A percentile compares a stretch with the other conserved stretches of the same genome.
phyloP scores from a whole-genome alignment of 1,284 basidiomycete genomes.

The Boletus mariae region DNA sequence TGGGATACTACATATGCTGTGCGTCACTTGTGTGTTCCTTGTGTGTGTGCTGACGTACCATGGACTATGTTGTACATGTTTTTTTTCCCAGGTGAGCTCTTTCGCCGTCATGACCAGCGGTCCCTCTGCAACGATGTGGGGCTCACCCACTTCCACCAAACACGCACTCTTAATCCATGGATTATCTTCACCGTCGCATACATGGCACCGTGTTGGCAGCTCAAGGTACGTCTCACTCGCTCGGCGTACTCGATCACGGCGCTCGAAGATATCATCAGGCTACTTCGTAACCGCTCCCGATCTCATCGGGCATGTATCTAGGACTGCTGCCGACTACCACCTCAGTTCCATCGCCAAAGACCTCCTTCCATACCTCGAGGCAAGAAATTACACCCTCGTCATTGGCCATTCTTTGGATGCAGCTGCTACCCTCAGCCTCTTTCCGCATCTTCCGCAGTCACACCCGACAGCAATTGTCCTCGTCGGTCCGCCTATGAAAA shows the following conservation, averaged over 20 bases:
- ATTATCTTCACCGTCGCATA: slow-evolving; percentile 17
- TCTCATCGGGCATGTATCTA: slow-evolving; percentile 21
- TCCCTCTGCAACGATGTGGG: slow-evolving; percentile 20
- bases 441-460: slow-evolving; percentile 13
- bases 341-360: slow-evolving; percentile 16
- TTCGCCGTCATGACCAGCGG: slow-evolving; percentile 5
- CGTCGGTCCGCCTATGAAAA: slow-evolving; percentile 18
- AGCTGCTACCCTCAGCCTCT: slow-evolving; percentile 11
- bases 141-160: slow-evolving; percentile 11
- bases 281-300: slow-evolving; percentile 26
- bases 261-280: slow-evolving; percentile 8
- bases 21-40: slow-evolving; percentile 28
- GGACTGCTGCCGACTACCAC: slow-evolving; percentile 15
- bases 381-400: slow-evolving; percentile 17
- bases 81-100: too few relatives aligned
- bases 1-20: slow-evolving; percentile 69
- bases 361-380: slow-evolving; percentile 22
- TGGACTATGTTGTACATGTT: too few relatives aligned
- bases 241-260: neutral
- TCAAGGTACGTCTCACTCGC: slow-evolving; percentile 11
- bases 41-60: neutral
- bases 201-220: slow-evolving; percentile 21
- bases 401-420: slow-evolving; percentile 27
- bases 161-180: slow-evolving; percentile 24
- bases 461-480: slow-evolving; percentile 22